Percentiles rank a stretch among this genome's conserved stretches.
These are phyloP conservation scores for Oxalis stricta DNA, from an alignment of 441 rosid genomes.

Conservation along the genomic window DNA sequence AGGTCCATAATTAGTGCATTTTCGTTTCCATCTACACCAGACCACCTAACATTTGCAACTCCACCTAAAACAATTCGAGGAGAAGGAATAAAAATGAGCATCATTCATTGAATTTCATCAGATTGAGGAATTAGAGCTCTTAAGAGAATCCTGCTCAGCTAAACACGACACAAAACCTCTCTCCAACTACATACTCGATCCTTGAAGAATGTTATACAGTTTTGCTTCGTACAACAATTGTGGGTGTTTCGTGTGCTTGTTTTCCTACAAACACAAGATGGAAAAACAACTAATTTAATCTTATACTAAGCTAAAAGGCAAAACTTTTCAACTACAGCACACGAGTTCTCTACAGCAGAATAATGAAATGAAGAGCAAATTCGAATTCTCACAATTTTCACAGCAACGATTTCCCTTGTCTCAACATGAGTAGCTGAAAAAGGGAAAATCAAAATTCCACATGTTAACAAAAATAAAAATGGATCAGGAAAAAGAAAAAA, in stretches of 20 bases:
- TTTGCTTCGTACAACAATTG: slow-evolving; percentile 71
- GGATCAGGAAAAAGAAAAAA: not conserved
- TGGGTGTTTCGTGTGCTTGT: slow-evolving; percentile 63
- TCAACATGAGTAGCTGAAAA: slow-evolving; percentile 24
- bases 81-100: not conserved
- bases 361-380: too few species aligned
- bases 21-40: slow-evolving; percentile 42
- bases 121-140: too few species aligned
- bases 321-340: too few species aligned
- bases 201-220: slow-evolving; percentile 62
- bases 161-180: too few species aligned
- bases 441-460: too few species aligned
- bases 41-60: slow-evolving; percentile 40
- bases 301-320: too few species aligned
- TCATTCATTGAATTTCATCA: not conserved
- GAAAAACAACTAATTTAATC: not conserved
- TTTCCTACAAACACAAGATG: slow-evolving; percentile 33
- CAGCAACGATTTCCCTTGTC: slow-evolving; percentile 22
- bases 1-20: slow-evolving; percentile 39
- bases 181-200: slow-evolving; percentile 62
- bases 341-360: too few species aligned
- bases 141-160: too few species aligned
- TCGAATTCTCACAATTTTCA: slow-evolving; percentile 23
- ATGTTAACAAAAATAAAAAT: not conserved
- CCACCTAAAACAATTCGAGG: slow-evolving; percentile 24